Conservation (phyloP, 2,329 filamentous ascomycete species). For the Aspergillus amoenus region DNA sequence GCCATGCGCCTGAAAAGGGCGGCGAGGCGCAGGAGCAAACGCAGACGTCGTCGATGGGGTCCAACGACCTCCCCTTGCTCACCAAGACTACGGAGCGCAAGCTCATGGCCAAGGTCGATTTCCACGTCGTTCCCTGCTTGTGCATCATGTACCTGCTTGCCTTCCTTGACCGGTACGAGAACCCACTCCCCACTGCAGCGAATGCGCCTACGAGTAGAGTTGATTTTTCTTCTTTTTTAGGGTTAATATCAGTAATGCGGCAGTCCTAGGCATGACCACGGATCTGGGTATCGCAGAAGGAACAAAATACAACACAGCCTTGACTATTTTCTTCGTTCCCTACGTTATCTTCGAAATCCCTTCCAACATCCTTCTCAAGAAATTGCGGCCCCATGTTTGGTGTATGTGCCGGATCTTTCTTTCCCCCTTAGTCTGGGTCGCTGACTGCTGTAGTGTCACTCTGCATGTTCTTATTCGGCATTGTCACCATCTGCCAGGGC, state of each 20-base stretch:
- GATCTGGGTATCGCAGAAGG: conserved; percentile 59
- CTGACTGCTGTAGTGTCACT: conserved; percentile 52
- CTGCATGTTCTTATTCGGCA: conserved; percentile 83
- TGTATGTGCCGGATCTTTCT: conserved; percentile 33
- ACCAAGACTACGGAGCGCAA: conserved; percentile 54
- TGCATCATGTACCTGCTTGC: conserved; percentile 70
- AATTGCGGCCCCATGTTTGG: conserved; percentile 66
- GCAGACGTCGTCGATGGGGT: conserved; percentile 9
- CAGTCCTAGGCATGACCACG: conserved; percentile 61
- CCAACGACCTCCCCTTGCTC: conserved; percentile 30
- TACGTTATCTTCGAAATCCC: conserved; percentile 68
- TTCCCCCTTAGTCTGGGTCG: background rate
- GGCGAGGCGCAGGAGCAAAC: conserved; percentile 11
- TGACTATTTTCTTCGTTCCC: conserved; percentile 80
- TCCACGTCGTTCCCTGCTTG: conserved; percentile 69
- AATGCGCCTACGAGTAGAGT: background rate
- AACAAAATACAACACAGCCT: conserved; percentile 68
- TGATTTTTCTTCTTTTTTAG: conserved; percentile 33
- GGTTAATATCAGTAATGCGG: conserved; percentile 79
- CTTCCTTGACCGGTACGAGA: conserved; percentile 56
- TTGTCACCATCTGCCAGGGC: conserved; percentile 74
- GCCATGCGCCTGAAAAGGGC: conserved; percentile 15
- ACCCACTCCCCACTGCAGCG: background rate
- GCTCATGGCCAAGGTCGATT: conserved; percentile 69
- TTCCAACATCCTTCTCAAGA: conserved; percentile 71